Evolutionary conservation across 2,329 filamentous ascomycete genomes (phyloP).

Genomic region (Fusarium chlamydosporum): DNA sequence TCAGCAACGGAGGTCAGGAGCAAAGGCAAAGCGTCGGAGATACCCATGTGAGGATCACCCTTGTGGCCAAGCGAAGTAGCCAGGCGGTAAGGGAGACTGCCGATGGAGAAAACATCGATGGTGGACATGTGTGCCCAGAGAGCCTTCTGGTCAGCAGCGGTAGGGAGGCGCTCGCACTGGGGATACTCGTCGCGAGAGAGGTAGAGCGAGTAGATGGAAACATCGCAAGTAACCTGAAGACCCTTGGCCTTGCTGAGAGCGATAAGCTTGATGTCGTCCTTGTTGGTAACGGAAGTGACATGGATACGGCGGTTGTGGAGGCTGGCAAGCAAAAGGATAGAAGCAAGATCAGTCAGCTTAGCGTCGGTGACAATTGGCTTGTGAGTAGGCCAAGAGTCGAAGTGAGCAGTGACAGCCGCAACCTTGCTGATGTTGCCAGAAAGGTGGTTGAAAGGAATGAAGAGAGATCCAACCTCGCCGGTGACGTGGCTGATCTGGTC

Average conservation of each 20-base stretch:
- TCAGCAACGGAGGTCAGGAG: conserved; percentile 82
- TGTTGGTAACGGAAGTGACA: conserved; percentile 84
- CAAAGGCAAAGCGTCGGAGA: conserved; percentile 80
- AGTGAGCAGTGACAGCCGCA: conserved; percentile 82
- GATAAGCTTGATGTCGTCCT: conserved; percentile 82
- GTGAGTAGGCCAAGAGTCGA: conserved; percentile 80
- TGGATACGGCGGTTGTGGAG: conserved; percentile 84
- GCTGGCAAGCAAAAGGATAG: conserved; percentile 81
- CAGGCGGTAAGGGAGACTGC: conserved; percentile 83
- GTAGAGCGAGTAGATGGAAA: conserved; percentile 84
- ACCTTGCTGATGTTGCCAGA: conserved; percentile 89
- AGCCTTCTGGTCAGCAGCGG: conserved; percentile 76
- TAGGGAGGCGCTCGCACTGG: conserved; percentile 75
- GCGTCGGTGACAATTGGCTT: conserved; percentile 88
- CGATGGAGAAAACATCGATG: conserved; percentile 85
- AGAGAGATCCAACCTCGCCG: conserved; percentile 81
- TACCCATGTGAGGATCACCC: conserved; percentile 73
- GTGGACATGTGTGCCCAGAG: conserved; percentile 80
- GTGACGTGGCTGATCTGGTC: conserved; percentile 81
- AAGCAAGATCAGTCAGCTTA: conserved; percentile 84
- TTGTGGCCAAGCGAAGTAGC: conserved; percentile 68
- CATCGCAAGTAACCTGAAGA: conserved; percentile 85
- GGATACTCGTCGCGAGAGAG: conserved; percentile 79
- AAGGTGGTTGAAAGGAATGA: conserved; percentile 86
- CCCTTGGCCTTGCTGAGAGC: conserved; percentile 84